These are phyloP conservation scores for Podospora pseudopauciseta DNA, from an alignment of 495 filamentous ascomycete genomes.

Conservation along the genomic window DNA sequence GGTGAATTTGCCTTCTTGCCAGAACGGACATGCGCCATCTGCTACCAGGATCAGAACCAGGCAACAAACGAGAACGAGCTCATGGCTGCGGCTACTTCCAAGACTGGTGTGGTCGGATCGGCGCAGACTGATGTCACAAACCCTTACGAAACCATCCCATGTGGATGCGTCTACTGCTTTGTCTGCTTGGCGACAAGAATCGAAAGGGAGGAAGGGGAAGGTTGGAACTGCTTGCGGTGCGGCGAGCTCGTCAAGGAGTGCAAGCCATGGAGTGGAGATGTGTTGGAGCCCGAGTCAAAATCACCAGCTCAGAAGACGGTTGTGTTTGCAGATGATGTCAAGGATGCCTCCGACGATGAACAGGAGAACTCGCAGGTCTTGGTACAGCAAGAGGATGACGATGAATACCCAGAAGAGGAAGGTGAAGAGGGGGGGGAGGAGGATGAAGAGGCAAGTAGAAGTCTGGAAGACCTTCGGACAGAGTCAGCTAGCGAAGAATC, in stretches of 20 bases:
- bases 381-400: constrained; percentile 13
- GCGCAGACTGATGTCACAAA: constrained; percentile 94
- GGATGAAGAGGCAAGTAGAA: constrained; percentile 13
- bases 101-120: constrained; percentile 75
- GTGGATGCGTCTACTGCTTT: constrained; percentile 93
- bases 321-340: constrained; percentile 61
- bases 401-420: constrained; percentile 1
- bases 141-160: constrained; percentile 88
- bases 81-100: constrained; percentile 53
- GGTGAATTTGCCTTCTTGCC: constrained; percentile 84
- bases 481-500: constrained; percentile 16
- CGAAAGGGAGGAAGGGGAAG: constrained; percentile 91
- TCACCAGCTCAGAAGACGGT: constrained; percentile 60
- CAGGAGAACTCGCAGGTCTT: constrained; percentile 11
- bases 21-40: constrained; percentile 95
- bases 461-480: background rate
- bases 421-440: constrained; percentile 20
- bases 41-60: constrained; percentile 87
- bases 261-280: constrained; percentile 88
- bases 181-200: constrained; percentile 90
- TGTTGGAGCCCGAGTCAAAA: constrained; percentile 57
- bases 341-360: constrained; percentile 18
- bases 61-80: constrained; percentile 65
- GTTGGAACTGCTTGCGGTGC: constrained; percentile 92
- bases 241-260: constrained; percentile 83